Conservation (phyloP, 352 stramenopile species). For the Phytophthora palmivora region DNA sequence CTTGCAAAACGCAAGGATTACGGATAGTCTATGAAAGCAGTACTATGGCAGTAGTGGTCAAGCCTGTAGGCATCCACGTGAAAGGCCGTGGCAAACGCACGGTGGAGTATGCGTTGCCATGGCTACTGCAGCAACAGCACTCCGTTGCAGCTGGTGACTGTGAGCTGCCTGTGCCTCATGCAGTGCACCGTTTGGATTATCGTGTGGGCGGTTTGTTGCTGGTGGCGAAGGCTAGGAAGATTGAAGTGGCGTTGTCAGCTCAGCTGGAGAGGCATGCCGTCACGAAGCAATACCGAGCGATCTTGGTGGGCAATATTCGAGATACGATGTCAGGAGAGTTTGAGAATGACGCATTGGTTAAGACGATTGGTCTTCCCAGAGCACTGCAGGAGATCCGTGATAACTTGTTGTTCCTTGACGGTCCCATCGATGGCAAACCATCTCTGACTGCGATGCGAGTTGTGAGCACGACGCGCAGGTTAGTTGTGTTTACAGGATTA, state of each 20-base stretch:
- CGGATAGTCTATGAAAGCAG: slow-evolving; percentile 59
- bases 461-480: slow-evolving; percentile 48
- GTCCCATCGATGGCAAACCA: slow-evolving; percentile 31
- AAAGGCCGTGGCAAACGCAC: slow-evolving; percentile 61
- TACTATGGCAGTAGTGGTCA: slow-evolving; percentile 58
- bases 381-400: slow-evolving; percentile 25
- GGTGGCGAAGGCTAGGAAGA: slow-evolving; percentile 60
- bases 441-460: slow-evolving; percentile 44
- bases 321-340: background rate
- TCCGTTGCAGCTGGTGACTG: slow-evolving; percentile 8
- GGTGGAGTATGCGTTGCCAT: slow-evolving; percentile 52
- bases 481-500: background rate
- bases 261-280: slow-evolving; percentile 59
- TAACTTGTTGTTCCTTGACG: slow-evolving; percentile 36
- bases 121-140: slow-evolving; percentile 36
- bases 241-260: slow-evolving; percentile 48
- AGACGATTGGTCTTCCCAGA: slow-evolving; percentile 17
- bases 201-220: slow-evolving; percentile 67
- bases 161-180: slow-evolving; percentile 40
- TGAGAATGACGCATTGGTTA: background rate
- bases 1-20: slow-evolving; percentile 60
- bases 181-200: slow-evolving; percentile 68
- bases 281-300: slow-evolving; percentile 62
- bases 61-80: slow-evolving; percentile 68
- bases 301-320: slow-evolving; percentile 45